Evolutionary conservation across 179 eudicot species (phyloP).

Genomic region (Carnegiea gigantea): DNA sequence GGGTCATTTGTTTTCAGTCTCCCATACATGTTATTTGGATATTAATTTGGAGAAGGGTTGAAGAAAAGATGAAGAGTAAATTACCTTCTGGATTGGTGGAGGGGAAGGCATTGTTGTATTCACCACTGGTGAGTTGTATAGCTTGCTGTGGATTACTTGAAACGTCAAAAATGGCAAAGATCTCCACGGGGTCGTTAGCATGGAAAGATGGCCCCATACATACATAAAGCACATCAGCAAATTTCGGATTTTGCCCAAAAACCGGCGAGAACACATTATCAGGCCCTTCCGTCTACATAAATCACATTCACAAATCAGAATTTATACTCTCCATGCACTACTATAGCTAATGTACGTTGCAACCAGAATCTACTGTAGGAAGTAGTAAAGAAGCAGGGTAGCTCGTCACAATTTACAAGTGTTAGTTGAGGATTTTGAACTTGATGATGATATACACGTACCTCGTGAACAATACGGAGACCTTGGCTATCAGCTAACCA

Average conservation of each 20-base stretch:
- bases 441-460: not conserved
- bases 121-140: not conserved
- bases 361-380: no score
- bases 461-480: conserved; percentile 1
- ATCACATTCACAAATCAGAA: not conserved
- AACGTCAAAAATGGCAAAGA: conserved; percentile 6
- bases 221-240: conserved; percentile 7
- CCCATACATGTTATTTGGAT: no score
- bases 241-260: conserved; percentile 11
- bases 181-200: not conserved
- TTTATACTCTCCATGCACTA: no score
- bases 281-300: conserved; percentile 13
- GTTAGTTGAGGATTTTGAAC: no score
- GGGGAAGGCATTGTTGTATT: conserved; percentile 11
- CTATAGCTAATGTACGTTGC: no score
- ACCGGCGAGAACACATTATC: conserved; percentile 5
- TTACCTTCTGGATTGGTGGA: conserved; percentile 12
- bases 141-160: not conserved
- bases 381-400: no score
- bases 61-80: not conserved
- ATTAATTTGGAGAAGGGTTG: no score
- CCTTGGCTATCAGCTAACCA: conserved; percentile 13
- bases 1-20: no score
- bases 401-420: not conserved
- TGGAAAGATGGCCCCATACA: conserved; percentile 18